These are phyloP conservation scores for Oenanthe sinensis DNA, from an alignment of 129 eudicot species.

Conservation along the genomic window DNA sequence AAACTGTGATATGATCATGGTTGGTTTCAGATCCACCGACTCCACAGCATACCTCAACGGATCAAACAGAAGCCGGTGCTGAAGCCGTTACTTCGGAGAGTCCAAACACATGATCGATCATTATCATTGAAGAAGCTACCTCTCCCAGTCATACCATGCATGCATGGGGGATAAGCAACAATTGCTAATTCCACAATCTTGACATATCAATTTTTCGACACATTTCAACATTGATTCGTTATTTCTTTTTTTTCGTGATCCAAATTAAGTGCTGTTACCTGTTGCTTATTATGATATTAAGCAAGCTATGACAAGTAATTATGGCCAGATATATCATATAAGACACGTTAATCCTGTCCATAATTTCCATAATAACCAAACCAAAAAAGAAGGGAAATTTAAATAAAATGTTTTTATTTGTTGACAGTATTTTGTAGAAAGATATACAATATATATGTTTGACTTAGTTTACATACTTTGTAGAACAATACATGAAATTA, in stretches of 20 bases:
- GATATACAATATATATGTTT: too few relatives aligned
- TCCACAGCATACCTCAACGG: conserved; percentile 44
- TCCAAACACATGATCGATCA: conserved; percentile 28
- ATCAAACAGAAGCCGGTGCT: conserved; percentile 41
- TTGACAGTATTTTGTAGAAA: too few relatives aligned
- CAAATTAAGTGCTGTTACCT: not conserved
- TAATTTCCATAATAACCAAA: not conserved
- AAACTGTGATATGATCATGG: not conserved
- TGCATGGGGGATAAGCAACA: not conserved
- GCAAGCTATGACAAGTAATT: not conserved
- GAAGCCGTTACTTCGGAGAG: conserved; percentile 41
- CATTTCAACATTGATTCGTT: not conserved
- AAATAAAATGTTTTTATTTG: not conserved
- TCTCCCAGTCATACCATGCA: not conserved
- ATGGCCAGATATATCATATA: too few relatives aligned
- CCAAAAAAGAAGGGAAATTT: not conserved
- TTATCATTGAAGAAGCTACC: not conserved
- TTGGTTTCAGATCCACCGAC: conserved; percentile 50
- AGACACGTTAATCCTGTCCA: too few relatives aligned
- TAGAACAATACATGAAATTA: too few relatives aligned
- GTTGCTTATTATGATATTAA: not conserved
- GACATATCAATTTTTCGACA: not conserved
- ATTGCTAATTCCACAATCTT: not conserved
- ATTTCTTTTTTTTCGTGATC: not conserved
- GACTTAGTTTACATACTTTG: too few relatives aligned